phyloP scores from a whole-genome alignment of 768 basidiomycete genomes.

The Termitomyces sp. region DNA sequence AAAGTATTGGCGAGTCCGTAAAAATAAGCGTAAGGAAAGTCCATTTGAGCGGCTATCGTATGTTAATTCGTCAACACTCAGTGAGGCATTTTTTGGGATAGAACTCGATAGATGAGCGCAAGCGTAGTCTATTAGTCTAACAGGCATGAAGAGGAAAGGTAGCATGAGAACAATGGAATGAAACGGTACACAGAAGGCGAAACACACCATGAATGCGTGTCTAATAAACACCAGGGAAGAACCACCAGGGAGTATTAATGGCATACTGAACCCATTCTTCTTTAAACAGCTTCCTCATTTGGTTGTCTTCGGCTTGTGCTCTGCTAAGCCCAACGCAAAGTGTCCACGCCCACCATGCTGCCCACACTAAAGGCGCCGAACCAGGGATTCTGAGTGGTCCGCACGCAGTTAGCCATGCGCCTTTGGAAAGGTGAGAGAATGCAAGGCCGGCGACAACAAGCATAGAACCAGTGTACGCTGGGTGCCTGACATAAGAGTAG shows the following conservation, averaged over 20 bases:
- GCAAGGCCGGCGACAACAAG: slow-evolving; percentile 34
- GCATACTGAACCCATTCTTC: slow-evolving; percentile 42
- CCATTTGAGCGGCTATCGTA: neutral
- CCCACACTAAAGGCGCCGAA: slow-evolving; percentile 21
- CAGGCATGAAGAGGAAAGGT: neutral
- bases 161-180: neutral
- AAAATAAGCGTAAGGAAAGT: neutral
- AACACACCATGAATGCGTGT: neutral
- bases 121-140: neutral
- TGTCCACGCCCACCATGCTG: slow-evolving; percentile 38
- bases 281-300: slow-evolving; percentile 37
- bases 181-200: neutral
- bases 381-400: slow-evolving; percentile 20
- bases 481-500: slow-evolving; percentile 43
- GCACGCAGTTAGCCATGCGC: slow-evolving; percentile 33
- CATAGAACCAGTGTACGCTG: slow-evolving; percentile 41
- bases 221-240: slow-evolving; percentile 36
- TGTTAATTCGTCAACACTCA: neutral
- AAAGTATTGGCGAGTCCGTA: slow-evolving; percentile 1
- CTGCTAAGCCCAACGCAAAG: slow-evolving; percentile 36
- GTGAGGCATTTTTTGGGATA: slow-evolving; percentile 3
- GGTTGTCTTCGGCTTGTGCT: slow-evolving; percentile 40
- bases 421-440: slow-evolving; percentile 32
- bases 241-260: slow-evolving; percentile 36
- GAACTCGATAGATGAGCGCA: neutral